Base-by-base conservation (phyloP, 768 basidiomycete species). In the Phlebiopsis gigantea region DNA sequence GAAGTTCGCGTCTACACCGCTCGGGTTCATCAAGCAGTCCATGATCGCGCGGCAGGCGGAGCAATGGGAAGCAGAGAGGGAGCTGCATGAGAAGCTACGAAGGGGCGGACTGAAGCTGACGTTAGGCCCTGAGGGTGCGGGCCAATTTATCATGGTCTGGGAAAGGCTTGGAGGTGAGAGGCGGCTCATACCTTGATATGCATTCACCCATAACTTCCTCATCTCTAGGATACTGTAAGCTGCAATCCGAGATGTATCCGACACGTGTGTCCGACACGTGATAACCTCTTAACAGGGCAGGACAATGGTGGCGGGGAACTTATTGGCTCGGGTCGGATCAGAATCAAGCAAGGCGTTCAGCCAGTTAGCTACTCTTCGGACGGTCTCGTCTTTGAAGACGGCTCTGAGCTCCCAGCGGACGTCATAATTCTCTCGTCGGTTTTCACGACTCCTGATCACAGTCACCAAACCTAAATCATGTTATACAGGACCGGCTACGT, bases 31-130 rank as follows among this genome's bases (percentile, higher is more conserved):
- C 39, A 67, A 59, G 63, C 55, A 63, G 22, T 31, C 63, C 19
- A 45, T 68, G 51, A 48, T 47, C 1, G 54, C 46, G 17, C 48
- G 34, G 26, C 61, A 63, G 55, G 53, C 62, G 34, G 52, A 60
- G 45, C 44, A 54, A 10, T 68, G 64, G 66, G 71, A 62, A 43
- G 55, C 55, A 15, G 73, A 77, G 29, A 61, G 59, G 44, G 69
- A 68, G 25, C 66, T 75, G 58, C 69, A 70, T 45, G 68, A 71
- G 8, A 71, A 69, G 4, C 53, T 76, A 52, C 43, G 62, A 21
- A 69, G 71, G 52, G 72, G 70, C 1, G 76, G 76, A 2, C 47
- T 77, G 47, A 65, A 68, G 28, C 49, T 75, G 25, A 68, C 68
- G 43, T 65, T 70, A 56, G 74, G 75, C 0, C 51, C 48, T 9